These are phyloP conservation scores for Heliocybe sulcata DNA, from an alignment of 1,284 basidiomycete species.

Conservation along the genomic window DNA sequence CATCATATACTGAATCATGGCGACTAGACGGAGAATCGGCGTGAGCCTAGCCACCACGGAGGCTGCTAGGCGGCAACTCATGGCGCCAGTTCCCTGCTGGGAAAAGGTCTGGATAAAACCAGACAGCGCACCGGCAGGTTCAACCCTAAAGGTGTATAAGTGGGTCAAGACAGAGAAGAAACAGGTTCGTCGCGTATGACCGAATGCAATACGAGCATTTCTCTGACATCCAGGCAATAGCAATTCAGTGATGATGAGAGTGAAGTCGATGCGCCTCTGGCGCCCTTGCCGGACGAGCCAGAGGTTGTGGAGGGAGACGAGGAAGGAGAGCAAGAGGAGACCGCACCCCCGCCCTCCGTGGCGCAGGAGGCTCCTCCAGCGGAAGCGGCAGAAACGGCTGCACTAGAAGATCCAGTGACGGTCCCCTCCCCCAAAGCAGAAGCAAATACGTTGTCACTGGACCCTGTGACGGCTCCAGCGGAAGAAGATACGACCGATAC, in stretches of 20 bases:
- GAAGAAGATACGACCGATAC: not conserved
- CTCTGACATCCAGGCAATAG: conserved; percentile 24
- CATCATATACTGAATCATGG: conserved; percentile 31
- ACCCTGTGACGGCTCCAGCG: conserved; percentile 6
- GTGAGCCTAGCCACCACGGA: conserved; percentile 69
- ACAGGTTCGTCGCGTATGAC: conserved; percentile 39
- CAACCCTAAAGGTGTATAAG: conserved; percentile 58
- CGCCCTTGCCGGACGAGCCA: conserved; percentile 66
- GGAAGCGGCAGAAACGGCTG: conserved; percentile 26
- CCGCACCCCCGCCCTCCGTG: conserved; percentile 35
- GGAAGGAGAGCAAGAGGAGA: conserved; percentile 61
- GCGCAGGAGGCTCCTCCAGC: conserved; percentile 28
- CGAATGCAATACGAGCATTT: not conserved
- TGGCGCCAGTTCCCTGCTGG: conserved; percentile 76
- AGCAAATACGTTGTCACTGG: conserved; percentile 21
- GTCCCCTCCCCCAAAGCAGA: conserved; percentile 16
- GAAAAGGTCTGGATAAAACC: conserved; percentile 62
- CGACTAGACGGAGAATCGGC: conserved; percentile 65
- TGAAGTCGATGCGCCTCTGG: conserved; percentile 66
- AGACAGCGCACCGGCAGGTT: conserved; percentile 41
- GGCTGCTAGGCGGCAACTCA: conserved; percentile 69
- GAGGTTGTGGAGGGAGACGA: conserved; percentile 56
- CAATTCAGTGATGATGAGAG: conserved; percentile 80
- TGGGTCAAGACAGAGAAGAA: conserved; percentile 71
- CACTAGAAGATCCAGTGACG: conserved; percentile 14